Evolutionary conservation across 352 stramenopile species (phyloP).

Genomic region (Phytopythium helicoides): DNA sequence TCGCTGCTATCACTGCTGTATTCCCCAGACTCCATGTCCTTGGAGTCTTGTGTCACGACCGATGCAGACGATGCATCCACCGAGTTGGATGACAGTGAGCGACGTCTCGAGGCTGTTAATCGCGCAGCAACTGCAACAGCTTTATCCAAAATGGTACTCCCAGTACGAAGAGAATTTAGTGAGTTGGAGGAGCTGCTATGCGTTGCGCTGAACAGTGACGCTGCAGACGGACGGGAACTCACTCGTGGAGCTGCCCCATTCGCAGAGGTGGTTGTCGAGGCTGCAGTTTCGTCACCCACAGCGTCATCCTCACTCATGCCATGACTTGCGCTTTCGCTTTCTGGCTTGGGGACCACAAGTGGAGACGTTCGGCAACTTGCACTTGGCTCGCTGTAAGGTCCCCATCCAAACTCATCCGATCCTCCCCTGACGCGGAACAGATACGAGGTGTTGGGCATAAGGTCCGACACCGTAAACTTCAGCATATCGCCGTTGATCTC

Average conservation of each 20-base stretch:
- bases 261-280: background rate
- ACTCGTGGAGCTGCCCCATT: background rate
- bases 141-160: constrained; percentile 71
- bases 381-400: constrained; percentile 72
- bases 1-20: constrained; percentile 8
- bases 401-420: constrained; percentile 54
- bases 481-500: constrained; percentile 57
- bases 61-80: background rate
- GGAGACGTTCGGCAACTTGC: constrained; percentile 51
- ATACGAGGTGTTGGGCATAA: constrained; percentile 62
- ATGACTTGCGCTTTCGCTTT: constrained; percentile 7
- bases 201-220: constrained; percentile 2
- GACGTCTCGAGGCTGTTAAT: constrained; percentile 21
- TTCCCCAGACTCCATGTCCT: constrained; percentile 9
- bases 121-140: constrained; percentile 63
- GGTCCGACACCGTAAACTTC: constrained; percentile 50
- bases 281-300: background rate
- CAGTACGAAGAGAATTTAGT: constrained; percentile 45
- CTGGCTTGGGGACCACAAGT: constrained; percentile 8
- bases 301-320: constrained; percentile 21
- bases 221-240: constrained; percentile 8
- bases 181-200: constrained; percentile 7
- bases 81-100: constrained; percentile 31
- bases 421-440: constrained; percentile 70
- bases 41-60: background rate